phyloP scores from a whole-genome alignment of 1,284 basidiomycete species.

The Cutaneotrichosporon cyanovorans region DNA sequence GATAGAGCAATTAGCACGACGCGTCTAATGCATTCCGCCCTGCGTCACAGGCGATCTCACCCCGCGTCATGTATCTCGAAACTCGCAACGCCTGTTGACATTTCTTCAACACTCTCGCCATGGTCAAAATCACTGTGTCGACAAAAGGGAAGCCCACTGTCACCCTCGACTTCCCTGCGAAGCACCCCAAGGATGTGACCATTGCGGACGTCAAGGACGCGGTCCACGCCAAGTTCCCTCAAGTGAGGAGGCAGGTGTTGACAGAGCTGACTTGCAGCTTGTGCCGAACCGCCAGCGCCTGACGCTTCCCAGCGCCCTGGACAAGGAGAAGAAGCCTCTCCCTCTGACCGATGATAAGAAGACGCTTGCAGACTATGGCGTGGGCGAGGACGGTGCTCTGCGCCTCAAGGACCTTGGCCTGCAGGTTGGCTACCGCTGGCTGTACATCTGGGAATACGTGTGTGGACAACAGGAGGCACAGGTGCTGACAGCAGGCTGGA shows the following conservation, averaged over 20 bases:
- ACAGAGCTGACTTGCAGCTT: constrained; percentile 50
- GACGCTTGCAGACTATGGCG: constrained; percentile 54
- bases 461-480: constrained; percentile 35
- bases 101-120: background rate
- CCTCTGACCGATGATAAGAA: constrained; percentile 59
- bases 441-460: constrained; percentile 88
- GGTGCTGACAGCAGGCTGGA: constrained; percentile 55
- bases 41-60: background rate
- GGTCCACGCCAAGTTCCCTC: constrained; percentile 44
- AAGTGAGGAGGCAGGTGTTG: constrained; percentile 46
- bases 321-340: constrained; percentile 39
- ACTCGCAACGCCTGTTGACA: constrained; percentile 4
- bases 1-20: background rate
- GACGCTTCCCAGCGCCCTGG: constrained; percentile 37
- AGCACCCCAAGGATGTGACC: constrained; percentile 46
- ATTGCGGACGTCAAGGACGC: constrained; percentile 45
- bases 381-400: constrained; percentile 56
- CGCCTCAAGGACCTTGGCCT: constrained; percentile 77
- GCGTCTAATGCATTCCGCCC: background rate
- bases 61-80: background rate
- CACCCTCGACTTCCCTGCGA: constrained; percentile 53
- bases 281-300: constrained; percentile 65
- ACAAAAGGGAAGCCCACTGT: constrained; percentile 52
- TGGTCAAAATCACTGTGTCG: constrained; percentile 51
- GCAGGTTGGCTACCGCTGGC: constrained; percentile 76